Percentiles rank a stretch among this genome's conserved stretches.
These are phyloP conservation scores for Sporothrix inflata DNA, from an alignment of 2,329 filamentous ascomycete species.

Conservation along the genomic window DNA sequence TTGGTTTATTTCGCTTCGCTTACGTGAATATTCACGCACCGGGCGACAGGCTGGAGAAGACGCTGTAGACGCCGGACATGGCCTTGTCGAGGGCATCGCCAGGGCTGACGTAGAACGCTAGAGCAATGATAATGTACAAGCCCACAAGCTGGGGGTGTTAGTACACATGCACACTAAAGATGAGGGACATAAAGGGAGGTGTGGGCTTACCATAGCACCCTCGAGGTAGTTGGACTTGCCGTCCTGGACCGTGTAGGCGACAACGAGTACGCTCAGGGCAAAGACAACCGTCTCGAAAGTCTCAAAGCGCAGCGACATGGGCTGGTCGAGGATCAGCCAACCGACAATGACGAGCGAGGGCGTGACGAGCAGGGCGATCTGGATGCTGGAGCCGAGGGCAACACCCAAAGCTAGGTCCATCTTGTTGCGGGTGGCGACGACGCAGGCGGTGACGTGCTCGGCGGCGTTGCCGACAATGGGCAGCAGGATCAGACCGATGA, in stretches of 20 bases:
- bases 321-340: conserved; percentile 71
- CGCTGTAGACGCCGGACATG: conserved; percentile 27
- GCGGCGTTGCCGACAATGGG: conserved; percentile 84
- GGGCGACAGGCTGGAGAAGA: conserved; percentile 1
- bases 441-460: conserved; percentile 79
- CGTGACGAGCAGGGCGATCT: conserved; percentile 81
- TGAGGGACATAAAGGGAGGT: no score
- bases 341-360: conserved; percentile 79
- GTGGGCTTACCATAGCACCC: conserved; percentile 64
- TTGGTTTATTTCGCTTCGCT: background rate
- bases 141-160: conserved; percentile 42
- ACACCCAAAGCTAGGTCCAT: conserved; percentile 78
- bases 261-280: conserved; percentile 73
- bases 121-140: conserved; percentile 62
- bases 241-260: conserved; percentile 77
- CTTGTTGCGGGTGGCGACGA: conserved; percentile 77
- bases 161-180: background rate
- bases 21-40: no score
- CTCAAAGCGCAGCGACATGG: conserved; percentile 81
- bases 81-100: conserved; percentile 51
- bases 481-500: conserved; percentile 78
- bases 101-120: conserved; percentile 63
- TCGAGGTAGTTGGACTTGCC: conserved; percentile 85
- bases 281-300: conserved; percentile 79
- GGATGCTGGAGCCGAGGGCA: conserved; percentile 79